Percentiles rank a stretch among this genome's conserved stretches.
phyloP scores from a whole-genome alignment of 768 basidiomycete genomes.

The Russula sp. region DNA sequence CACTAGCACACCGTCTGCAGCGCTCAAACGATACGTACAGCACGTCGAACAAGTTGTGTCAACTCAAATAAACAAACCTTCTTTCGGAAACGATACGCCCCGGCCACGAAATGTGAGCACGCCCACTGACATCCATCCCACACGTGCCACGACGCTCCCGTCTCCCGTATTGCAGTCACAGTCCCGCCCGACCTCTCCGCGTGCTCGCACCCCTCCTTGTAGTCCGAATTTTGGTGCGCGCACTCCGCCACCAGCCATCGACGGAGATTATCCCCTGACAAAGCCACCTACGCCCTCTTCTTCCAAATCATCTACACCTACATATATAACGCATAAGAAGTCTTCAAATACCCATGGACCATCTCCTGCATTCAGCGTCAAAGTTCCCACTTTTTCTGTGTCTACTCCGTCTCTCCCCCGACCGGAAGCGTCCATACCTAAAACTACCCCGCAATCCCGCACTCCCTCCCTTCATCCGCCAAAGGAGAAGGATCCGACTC shows the following conservation, averaged over 20 bases:
- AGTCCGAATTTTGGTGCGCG: background rate
- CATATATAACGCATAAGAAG: conserved; percentile 22
- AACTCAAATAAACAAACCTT: background rate
- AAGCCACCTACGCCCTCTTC: conserved; percentile 18
- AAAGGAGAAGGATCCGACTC: conserved; percentile 63
- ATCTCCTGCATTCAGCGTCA: conserved; percentile 20
- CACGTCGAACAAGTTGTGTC: conserved; percentile 13
- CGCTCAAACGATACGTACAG: conserved; percentile 17
- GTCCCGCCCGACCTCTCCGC: conserved; percentile 2
- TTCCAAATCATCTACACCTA: conserved; percentile 5
- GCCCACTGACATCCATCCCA: conserved; percentile 16
- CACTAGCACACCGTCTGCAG: conserved; percentile 4
- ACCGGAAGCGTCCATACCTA: conserved; percentile 45
- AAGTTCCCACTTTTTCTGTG: conserved; percentile 23
- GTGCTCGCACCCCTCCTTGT: background rate
- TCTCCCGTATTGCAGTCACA: background rate
- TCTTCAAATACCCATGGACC: conserved; percentile 28
- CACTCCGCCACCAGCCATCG: background rate
- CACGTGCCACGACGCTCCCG: background rate
- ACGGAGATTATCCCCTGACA: background rate
- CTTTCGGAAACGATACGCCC: background rate
- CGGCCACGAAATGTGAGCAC: conserved; percentile 23
- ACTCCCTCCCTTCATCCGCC: conserved; percentile 51
- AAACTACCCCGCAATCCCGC: conserved; percentile 42
- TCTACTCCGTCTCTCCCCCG: conserved; percentile 38